Evolutionary conservation across 1,139 yeast species (phyloP).

Genomic region (Zygoascus hellenicus): DNA sequence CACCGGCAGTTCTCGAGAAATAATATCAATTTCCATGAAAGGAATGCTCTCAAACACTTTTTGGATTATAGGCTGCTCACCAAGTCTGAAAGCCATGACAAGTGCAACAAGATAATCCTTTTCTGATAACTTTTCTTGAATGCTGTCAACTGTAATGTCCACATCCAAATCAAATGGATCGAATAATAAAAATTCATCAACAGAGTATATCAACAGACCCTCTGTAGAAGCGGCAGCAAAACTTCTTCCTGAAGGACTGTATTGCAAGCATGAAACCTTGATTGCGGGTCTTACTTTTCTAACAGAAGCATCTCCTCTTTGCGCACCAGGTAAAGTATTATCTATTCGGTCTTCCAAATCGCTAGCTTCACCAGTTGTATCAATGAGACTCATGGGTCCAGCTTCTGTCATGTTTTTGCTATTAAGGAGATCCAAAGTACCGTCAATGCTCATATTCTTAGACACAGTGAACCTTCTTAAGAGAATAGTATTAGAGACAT

Average conservation of each 20-base stretch:
- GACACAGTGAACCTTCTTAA: conserved; percentile 79
- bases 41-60: conserved; percentile 75
- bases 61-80: conserved; percentile 69
- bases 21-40: conserved; percentile 58
- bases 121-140: conserved; percentile 55
- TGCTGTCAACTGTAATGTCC: conserved; percentile 81
- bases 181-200: conserved; percentile 68
- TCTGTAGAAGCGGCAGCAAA: conserved; percentile 97
- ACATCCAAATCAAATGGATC: conserved; percentile 95
- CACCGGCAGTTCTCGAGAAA: conserved; percentile 62
- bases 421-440: conserved; percentile 75
- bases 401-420: conserved; percentile 81
- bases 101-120: conserved; percentile 74
- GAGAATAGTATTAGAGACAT: conserved; percentile 79
- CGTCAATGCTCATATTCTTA: conserved; percentile 83
- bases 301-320: conserved; percentile 78
- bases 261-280: conserved; percentile 67
- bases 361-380: conserved; percentile 77
- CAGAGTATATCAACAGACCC: conserved; percentile 77
- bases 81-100: conserved; percentile 90
- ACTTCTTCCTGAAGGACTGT: conserved; percentile 86
- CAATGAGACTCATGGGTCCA: conserved; percentile 78
- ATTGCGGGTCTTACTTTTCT: conserved; percentile 76
- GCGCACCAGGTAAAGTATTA: conserved; percentile 77
- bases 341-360: conserved; percentile 83